Conservation (phyloP, 805 yeast species). For the Barnettozyma siamensis region DNA sequence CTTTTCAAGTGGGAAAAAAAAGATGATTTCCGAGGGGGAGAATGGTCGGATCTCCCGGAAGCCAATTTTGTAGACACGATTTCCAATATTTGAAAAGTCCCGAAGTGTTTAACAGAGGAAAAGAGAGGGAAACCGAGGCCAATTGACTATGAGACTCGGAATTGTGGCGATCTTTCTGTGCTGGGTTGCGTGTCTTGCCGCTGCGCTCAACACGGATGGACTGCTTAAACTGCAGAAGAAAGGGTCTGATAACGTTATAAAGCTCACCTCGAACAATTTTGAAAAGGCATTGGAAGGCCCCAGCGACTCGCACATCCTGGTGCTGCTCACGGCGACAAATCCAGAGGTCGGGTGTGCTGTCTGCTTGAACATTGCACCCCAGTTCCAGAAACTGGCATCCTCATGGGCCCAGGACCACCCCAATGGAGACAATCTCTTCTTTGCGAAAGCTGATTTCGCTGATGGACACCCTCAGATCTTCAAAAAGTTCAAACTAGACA, state of each 20-base stretch:
- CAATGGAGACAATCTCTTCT: conserved; percentile 50
- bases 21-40: too few species aligned
- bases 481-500: conserved; percentile 43
- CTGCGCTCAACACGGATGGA: conserved; percentile 15
- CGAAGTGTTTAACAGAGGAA: too few species aligned
- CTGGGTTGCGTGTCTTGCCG: not conserved
- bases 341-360: conserved; percentile 70
- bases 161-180: not conserved
- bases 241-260: conserved; percentile 34
- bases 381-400: conserved; percentile 50
- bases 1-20: too few species aligned
- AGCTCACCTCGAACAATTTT: conserved; percentile 56
- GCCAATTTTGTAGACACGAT: too few species aligned
- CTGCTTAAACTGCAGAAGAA: conserved; percentile 25
- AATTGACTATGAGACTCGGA: not conserved
- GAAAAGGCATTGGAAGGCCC: conserved; percentile 52
- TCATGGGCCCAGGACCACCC: conserved; percentile 62
- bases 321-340: conserved; percentile 69
- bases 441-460: conserved; percentile 69
- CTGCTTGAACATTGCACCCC: conserved; percentile 68
- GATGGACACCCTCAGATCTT: conserved; percentile 45
- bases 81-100: too few species aligned
- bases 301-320: conserved; percentile 62
- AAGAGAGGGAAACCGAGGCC: too few species aligned
- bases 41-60: too few species aligned